Evolutionary conservation across 139 green algal species (phyloP).

Genomic region (Chlamydomonas sp.): DNA sequence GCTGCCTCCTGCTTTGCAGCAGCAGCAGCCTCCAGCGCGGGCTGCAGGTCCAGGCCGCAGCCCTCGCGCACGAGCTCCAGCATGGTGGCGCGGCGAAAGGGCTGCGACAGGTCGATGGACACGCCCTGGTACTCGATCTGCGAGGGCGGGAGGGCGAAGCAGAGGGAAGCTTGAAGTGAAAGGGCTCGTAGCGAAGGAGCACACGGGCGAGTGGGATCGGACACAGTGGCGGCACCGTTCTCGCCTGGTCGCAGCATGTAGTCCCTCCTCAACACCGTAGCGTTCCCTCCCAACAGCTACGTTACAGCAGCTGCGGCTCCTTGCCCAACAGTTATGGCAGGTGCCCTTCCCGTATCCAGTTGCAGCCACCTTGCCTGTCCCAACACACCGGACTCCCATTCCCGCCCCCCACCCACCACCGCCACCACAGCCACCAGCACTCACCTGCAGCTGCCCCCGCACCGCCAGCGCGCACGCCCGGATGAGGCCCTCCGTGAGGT

Average conservation of each 20-base stretch:
- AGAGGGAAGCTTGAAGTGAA: background rate
- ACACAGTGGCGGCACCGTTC: no score
- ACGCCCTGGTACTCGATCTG: constrained; percentile 85
- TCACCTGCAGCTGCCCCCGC: constrained; percentile 24
- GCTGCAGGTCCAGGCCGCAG: constrained; percentile 58
- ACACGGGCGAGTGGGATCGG: no score
- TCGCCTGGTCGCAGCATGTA: no score
- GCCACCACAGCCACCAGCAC: background rate
- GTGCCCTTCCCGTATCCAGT: no score
- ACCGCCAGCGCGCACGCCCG: constrained; percentile 59
- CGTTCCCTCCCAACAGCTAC: no score
- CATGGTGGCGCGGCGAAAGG: constrained; percentile 94
- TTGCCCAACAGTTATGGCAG: no score
- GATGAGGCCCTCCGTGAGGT: constrained; percentile 92
- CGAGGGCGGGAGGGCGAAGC: background rate
- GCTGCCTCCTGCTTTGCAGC: constrained; percentile 8
- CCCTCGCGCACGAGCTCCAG: constrained; percentile 86
- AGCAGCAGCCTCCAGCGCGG: constrained; percentile 48
- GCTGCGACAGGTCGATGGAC: constrained; percentile 80
- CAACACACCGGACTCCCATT: background rate
- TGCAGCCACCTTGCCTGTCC: background rate
- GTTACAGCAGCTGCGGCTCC: no score
- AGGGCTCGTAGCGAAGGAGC: no score
- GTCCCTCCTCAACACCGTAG: no score
- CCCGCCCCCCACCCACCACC: background rate